Evolutionary conservation across 139 green algal species (phyloP), one percentile per base, ranked within the genome.

Genomic region (Chlorella sp.): DNA sequence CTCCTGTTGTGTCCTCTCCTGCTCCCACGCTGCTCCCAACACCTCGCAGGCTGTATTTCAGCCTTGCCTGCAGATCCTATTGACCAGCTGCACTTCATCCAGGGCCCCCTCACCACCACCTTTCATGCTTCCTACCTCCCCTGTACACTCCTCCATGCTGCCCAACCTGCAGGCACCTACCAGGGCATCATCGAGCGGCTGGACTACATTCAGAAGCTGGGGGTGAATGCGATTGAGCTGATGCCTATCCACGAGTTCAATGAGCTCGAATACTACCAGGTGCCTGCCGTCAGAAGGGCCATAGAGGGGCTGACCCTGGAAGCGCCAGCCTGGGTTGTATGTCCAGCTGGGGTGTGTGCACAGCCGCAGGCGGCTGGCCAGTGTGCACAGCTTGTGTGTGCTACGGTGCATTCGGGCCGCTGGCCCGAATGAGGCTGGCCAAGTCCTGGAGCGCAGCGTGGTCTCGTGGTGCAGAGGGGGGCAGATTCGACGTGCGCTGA

Each of bases 211-310:
- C 84, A 95, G 78, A n/a, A 76, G 0, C 93, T 99, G 85, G 98
- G 98, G 0, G 91, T 99, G 28, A 99, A 97, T 82, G 94, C 95
- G 15, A 94, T 99, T n/a, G 98, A 99, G 95, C 95, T 99, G 85
- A 91, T 99, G 93, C 98, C 98, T 1, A 88, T 99, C 18, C 94
- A 98, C 42, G 98, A 99, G 92, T 99, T 99, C 93, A 99, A 99
- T 90, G 98, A 99, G 94, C 93, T 99, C 0, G 98, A 99, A 94
- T 99, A 99, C 92, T 98, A 99, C 88, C 81, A 92, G 91, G 91
- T 83, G 77, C 18, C 11, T 48, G n/a, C 48, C 48, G n/a, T 15
- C 16, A 3, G 30, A 79, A 42, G 75, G n/a, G 75, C n/a, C n/a
- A n/a, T 34, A 81, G 81, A 76, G 82, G 34, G 80, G 80, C 48